These are phyloP conservation scores for Fusarium falciforme DNA, from an alignment of 2,329 filamentous ascomycete species.

Conservation along the genomic window DNA sequence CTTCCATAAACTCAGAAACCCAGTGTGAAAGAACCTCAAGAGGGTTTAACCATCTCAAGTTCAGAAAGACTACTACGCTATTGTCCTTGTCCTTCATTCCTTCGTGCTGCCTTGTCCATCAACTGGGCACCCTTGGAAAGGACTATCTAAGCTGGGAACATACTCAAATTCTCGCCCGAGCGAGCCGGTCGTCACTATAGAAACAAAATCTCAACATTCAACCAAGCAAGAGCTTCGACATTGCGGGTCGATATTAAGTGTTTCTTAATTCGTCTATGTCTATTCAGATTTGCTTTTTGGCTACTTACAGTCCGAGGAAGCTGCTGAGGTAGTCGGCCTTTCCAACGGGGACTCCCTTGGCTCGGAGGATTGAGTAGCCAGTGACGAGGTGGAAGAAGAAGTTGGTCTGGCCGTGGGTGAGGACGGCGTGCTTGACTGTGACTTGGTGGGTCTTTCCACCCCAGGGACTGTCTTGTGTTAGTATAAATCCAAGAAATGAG, in stretches of 20 bases:
- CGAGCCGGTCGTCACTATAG: background rate
- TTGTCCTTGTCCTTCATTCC: background rate
- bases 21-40: too few species aligned
- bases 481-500: background rate
- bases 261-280: background rate
- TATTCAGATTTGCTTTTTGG: background rate
- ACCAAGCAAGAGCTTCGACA: background rate
- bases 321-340: slow-evolving; percentile 27
- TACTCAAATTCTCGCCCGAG: background rate
- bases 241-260: background rate
- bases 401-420: slow-evolving; percentile 26
- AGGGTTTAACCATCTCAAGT: too few species aligned
- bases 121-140: background rate
- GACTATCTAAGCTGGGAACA: background rate
- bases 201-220: background rate
- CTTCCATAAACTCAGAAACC: too few species aligned
- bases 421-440: slow-evolving; percentile 19
- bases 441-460: slow-evolving; percentile 21
- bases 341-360: slow-evolving; percentile 32
- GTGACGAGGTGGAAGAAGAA: slow-evolving; percentile 36
- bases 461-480: slow-evolving; percentile 2
- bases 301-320: slow-evolving; percentile 17
- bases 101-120: background rate
- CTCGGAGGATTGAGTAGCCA: slow-evolving; percentile 30
- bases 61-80: too few species aligned